Conservation (phyloP, 768 basidiomycete genomes). For the Macrolepiota fuliginosa region DNA sequence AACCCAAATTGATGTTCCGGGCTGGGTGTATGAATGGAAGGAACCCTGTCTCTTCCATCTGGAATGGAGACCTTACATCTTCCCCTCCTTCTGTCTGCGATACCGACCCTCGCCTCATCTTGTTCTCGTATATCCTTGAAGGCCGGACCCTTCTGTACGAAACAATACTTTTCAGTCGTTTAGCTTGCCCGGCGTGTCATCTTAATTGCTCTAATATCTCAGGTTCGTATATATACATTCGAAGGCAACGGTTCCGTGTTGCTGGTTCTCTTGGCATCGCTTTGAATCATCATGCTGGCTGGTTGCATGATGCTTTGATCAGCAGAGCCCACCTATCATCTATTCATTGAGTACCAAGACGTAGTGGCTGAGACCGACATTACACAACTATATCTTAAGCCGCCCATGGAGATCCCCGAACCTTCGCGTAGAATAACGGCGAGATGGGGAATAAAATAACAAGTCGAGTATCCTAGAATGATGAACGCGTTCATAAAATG, state of each 20-base stretch:
- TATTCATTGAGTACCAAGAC: not conserved
- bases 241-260: not conserved
- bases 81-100: not conserved
- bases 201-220: not conserved
- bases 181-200: not conserved
- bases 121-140: not conserved
- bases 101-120: not conserved
- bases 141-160: not conserved
- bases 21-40: not conserved
- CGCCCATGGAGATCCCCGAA: no score
- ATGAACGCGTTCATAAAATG: not conserved
- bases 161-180: no score
- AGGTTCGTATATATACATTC: not conserved
- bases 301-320: not conserved
- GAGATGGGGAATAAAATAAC: not conserved
- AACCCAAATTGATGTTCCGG: not conserved
- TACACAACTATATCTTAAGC: no score
- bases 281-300: not conserved
- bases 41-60: not conserved
- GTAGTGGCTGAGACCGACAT: no score
- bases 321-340: not conserved
- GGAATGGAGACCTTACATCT: not conserved
- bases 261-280: not conserved
- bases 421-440: no score
- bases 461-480: not conserved